Evolutionary conservation across 495 filamentous ascomycete species (phyloP).

Genomic region (Lasiosphaeria miniovina): DNA sequence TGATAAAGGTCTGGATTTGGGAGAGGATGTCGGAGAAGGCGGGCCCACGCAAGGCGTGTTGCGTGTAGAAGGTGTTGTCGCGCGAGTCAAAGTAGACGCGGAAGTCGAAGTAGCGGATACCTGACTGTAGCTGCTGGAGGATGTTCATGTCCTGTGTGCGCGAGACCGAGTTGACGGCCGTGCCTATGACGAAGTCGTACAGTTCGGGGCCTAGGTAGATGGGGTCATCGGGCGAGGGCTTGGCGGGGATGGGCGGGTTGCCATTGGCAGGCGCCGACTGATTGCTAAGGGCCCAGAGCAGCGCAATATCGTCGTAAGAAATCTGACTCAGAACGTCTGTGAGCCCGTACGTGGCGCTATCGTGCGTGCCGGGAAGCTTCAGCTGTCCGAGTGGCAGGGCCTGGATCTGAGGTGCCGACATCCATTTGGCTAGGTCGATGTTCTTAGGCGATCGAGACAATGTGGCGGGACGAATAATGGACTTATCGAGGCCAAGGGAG

Average conservation of each 20-base stretch:
- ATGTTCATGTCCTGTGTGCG: not conserved
- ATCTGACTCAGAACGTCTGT: not conserved
- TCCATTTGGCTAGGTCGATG: not conserved
- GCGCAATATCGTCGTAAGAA: not conserved
- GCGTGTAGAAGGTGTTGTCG: not conserved
- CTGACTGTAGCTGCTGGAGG: not conserved
- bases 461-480: not conserved
- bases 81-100: not conserved
- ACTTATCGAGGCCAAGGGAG: not conserved
- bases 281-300: not conserved
- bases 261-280: not conserved
- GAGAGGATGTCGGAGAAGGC: not conserved
- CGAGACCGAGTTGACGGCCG: not conserved
- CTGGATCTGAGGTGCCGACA: not conserved
- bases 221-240: not conserved
- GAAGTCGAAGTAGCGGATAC: not conserved
- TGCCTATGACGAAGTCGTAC: not conserved
- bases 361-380: not conserved
- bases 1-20: not conserved
- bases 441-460: not conserved
- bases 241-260: not conserved
- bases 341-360: not conserved
- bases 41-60: not conserved
- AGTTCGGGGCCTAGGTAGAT: not conserved
- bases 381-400: not conserved